These are phyloP conservation scores for Emergomyces africanus DNA, from an alignment of 2,329 filamentous ascomycete species.

Conservation along the genomic window DNA sequence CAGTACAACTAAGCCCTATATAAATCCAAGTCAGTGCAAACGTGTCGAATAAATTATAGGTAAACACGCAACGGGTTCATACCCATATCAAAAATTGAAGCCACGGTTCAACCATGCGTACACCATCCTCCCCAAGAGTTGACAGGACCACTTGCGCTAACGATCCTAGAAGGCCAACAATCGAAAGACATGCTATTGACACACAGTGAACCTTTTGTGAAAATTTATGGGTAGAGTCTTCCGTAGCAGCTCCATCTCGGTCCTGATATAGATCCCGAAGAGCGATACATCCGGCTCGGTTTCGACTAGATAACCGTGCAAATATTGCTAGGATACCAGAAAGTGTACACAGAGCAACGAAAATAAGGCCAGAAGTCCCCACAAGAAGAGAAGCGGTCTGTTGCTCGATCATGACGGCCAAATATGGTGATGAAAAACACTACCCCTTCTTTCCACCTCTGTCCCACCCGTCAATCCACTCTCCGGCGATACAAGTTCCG, in stretches of 20 bases:
- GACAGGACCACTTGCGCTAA: slow-evolving; percentile 43
- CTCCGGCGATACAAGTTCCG: not conserved
- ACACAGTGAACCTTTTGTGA: slow-evolving; percentile 48
- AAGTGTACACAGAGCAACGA: slow-evolving; percentile 1
- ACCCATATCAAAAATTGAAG: slow-evolving; percentile 51
- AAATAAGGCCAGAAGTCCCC: slow-evolving; percentile 2
- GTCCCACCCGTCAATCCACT: not conserved
- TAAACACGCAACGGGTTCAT: not conserved
- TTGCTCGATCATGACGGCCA: slow-evolving; percentile 2
- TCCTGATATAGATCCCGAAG: slow-evolving; percentile 48
- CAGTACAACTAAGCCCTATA: slow-evolving; percentile 19
- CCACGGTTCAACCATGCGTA: slow-evolving; percentile 44
- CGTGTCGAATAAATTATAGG: not conserved
- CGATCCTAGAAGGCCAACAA: slow-evolving; percentile 43
- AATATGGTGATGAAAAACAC: not conserved
- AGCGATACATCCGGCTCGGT: slow-evolving; percentile 12
- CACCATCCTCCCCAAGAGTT: slow-evolving; percentile 15
- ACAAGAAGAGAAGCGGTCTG: not conserved
- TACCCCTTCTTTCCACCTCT: not conserved
- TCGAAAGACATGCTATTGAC: slow-evolving; percentile 41
- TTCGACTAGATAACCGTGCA: not conserved
- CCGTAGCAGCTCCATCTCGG: slow-evolving; percentile 54
- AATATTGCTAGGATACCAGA: slow-evolving; percentile 6
- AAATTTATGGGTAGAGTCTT: slow-evolving; percentile 49
- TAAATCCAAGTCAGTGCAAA: not conserved